phyloP scores from a whole-genome alignment of 441 rosid genomes.

The Populus hybrid region DNA sequence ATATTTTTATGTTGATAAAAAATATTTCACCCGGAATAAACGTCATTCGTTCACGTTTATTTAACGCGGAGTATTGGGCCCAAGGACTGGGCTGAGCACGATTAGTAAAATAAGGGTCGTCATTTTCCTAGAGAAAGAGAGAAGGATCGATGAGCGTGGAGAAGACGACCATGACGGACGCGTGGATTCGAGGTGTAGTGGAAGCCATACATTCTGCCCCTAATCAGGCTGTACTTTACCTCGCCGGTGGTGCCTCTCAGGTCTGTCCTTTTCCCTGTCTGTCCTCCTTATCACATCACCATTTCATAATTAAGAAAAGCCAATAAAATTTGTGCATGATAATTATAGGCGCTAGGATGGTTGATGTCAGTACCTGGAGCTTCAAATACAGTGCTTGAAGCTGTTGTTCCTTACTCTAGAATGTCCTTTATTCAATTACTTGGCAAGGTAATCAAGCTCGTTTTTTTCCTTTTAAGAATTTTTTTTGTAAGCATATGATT shows the following conservation, averaged over 20 bases:
- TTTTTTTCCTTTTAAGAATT: background rate
- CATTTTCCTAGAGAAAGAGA: background rate
- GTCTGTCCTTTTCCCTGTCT: constrained; percentile 28
- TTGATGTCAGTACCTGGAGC: constrained; percentile 89
- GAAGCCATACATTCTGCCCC: constrained; percentile 74
- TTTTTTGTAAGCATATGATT: background rate
- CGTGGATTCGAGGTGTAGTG: constrained; percentile 51
- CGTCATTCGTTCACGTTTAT: too few species aligned
- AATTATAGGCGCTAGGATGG: constrained; percentile 65
- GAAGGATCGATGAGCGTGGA: background rate
- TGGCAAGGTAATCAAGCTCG: constrained; percentile 44
- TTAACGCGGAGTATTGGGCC: background rate
- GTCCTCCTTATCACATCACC: background rate
- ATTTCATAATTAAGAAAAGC: background rate
- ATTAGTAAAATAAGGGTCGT: background rate
- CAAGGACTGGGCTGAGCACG: background rate
- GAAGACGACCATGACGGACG: constrained; percentile 44
- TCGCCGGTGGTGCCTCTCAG: constrained; percentile 94
- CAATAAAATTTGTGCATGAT: background rate
- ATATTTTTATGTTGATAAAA: too few species aligned
- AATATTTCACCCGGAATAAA: too few species aligned
- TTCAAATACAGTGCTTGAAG: constrained; percentile 78
- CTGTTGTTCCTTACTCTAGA: constrained; percentile 69
- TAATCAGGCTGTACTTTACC: constrained; percentile 67
- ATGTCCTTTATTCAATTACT: constrained; percentile 67